Conservation (phyloP, 164 flowering plant species). For the Cinnamomum micranthum region DNA sequence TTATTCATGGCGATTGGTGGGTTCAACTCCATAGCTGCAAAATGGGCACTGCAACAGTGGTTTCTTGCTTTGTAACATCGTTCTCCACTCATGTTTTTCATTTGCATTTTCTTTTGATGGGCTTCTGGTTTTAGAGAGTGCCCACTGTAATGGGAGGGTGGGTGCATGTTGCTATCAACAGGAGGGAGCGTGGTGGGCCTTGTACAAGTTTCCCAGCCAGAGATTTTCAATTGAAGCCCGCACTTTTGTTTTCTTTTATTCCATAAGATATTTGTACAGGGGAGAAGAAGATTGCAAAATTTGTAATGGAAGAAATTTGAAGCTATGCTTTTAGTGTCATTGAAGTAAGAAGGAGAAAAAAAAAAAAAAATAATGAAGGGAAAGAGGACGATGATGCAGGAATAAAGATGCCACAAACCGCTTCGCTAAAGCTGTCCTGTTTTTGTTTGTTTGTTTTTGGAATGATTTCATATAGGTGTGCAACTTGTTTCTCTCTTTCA, state of each 20-base stretch:
- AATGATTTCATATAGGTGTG: too few species aligned
- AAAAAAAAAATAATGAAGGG: too few species aligned
- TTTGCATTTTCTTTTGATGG: neutral
- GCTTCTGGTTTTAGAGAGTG: neutral
- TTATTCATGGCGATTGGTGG: neutral
- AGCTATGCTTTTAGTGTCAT: neutral
- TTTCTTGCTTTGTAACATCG: neutral
- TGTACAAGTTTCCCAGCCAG: neutral
- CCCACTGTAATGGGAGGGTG: neutral
- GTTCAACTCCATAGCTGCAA: neutral
- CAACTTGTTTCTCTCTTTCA: too few species aligned
- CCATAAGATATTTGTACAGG: neutral
- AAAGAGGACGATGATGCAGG: too few species aligned
- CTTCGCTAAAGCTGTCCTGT: too few species aligned
- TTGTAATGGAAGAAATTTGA: neutral
- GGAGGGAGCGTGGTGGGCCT: neutral
- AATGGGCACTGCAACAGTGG: neutral
- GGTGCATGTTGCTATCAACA: neutral
- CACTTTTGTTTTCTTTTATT: neutral
- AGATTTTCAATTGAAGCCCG: neutral
- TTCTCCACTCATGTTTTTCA: neutral
- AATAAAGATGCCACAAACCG: too few species aligned
- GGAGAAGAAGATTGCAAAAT: neutral
- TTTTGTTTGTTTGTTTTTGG: too few species aligned
- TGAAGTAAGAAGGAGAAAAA: neutral